These are phyloP conservation scores for Xerophyta viscosa DNA, from an alignment of 106 monocot genomes.

Conservation along the genomic window DNA sequence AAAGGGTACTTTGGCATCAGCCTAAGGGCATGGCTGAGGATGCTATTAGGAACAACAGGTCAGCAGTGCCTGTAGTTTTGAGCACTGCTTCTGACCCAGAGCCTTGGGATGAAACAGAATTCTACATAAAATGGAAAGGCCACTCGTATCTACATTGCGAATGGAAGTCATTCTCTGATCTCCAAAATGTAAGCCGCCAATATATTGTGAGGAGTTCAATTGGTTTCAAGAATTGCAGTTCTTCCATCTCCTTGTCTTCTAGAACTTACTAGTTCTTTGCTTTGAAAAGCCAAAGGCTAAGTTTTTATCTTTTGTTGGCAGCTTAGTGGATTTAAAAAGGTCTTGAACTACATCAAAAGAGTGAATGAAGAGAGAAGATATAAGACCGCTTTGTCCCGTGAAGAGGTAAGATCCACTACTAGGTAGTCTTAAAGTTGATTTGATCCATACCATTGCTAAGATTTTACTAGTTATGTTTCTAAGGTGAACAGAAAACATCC, in stretches of 20 bases:
- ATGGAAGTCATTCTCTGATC: slow-evolving; percentile 77
- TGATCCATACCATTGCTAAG: no score
- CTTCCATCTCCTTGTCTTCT: background rate
- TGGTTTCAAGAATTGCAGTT: background rate
- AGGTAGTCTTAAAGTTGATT: no score
- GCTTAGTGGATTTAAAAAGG: slow-evolving; percentile 96
- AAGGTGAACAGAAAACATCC: no score
- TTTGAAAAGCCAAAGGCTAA: background rate
- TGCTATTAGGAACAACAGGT: slow-evolving; percentile 53
- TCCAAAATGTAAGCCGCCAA: slow-evolving; percentile 70
- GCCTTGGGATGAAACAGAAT: slow-evolving; percentile 81
- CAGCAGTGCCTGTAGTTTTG: slow-evolving; percentile 47
- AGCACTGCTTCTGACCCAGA: slow-evolving; percentile 36
- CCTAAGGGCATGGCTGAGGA: slow-evolving; percentile 66
- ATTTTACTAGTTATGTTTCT: no score
- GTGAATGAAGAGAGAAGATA: slow-evolving; percentile 71
- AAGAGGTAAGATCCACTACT: no score
- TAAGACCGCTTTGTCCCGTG: slow-evolving; percentile 79
- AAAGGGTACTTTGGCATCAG: slow-evolving; percentile 95
- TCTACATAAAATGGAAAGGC: slow-evolving; percentile 96
- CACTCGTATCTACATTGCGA: slow-evolving; percentile 92
- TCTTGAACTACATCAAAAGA: slow-evolving; percentile 90
- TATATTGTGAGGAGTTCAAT: background rate
- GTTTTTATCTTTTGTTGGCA: slow-evolving; percentile 14
- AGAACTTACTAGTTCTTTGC: no score